Conservation (phyloP, 2,329 filamentous ascomycete species). For the Aspergillus quadricinctus region DNA sequence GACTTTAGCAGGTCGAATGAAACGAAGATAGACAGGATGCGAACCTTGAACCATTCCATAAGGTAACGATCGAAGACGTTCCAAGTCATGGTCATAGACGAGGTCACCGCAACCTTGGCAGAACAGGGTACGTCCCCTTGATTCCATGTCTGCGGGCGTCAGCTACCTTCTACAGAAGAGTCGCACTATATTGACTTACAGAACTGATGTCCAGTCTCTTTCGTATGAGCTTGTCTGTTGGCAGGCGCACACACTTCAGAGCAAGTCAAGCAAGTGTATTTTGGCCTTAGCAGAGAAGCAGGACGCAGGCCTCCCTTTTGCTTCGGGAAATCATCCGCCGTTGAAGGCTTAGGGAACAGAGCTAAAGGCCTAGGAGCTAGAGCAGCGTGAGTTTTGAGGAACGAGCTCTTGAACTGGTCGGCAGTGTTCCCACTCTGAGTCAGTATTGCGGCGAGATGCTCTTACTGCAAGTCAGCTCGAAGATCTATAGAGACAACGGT, state of each 20-base stretch:
- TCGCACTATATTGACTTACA: constrained; percentile 26
- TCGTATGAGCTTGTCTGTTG: constrained; percentile 32
- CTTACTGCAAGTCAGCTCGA: constrained; percentile 23
- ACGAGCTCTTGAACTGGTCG: constrained; percentile 32
- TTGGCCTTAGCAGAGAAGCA: constrained; percentile 32
- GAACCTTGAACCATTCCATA: constrained; percentile 19
- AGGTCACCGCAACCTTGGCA: constrained; percentile 40
- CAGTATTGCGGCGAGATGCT: constrained; percentile 36
- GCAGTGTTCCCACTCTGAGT: constrained; percentile 28
- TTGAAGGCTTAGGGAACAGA: constrained; percentile 25
- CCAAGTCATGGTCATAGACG: constrained; percentile 39
- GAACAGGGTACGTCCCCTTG: constrained; percentile 35
- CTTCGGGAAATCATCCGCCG: constrained; percentile 15
- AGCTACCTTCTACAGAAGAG: background rate
- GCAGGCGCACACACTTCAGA: constrained; percentile 27
- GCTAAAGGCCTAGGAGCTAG: constrained; percentile 25
- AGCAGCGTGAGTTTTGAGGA: constrained; percentile 28
- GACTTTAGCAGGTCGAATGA: constrained; percentile 4
- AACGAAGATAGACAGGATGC: background rate
- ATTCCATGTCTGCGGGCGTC: constrained; percentile 36
- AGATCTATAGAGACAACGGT: background rate
- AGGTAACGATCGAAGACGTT: constrained; percentile 28
- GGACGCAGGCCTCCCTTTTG: constrained; percentile 19
- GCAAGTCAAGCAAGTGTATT: constrained; percentile 38
- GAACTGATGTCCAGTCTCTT: constrained; percentile 38